Conservation (phyloP, 345 rosid genomes). For the Aurinia saxatilis region DNA sequence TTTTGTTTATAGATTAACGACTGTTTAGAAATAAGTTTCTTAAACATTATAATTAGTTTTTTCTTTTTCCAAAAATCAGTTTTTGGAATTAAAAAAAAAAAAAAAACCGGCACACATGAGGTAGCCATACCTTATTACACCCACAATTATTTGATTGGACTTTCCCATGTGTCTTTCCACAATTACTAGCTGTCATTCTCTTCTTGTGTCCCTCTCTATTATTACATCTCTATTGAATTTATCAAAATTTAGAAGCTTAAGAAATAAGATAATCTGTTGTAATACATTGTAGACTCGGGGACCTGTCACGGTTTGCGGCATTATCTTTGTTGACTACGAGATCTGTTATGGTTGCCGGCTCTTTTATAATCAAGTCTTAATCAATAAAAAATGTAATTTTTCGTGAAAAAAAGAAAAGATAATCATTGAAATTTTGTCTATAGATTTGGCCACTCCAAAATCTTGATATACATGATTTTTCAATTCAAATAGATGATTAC, state of each 20-base stretch:
- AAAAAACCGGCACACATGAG: background rate
- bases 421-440: too few relatives aligned
- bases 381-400: too few relatives aligned
- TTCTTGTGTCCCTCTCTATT: background rate
- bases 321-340: too few relatives aligned
- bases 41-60: background rate
- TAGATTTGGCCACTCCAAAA: too few relatives aligned
- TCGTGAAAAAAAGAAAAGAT: too few relatives aligned
- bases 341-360: too few relatives aligned
- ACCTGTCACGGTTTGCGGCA: too few relatives aligned
- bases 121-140: conserved; percentile 19
- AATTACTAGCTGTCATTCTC: conserved; percentile 25
- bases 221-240: background rate
- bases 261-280: background rate
- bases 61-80: too few relatives aligned
- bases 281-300: too few relatives aligned
- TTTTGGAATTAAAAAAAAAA: background rate
- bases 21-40: background rate
- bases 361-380: too few relatives aligned
- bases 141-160: conserved; percentile 27
- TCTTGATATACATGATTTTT: too few relatives aligned
- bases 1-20: background rate
- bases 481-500: too few relatives aligned
- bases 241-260: background rate
- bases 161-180: conserved; percentile 22